Evolutionary conservation across 176 grass and related monocot species (phyloP).

Genomic region (Oryza longistaminata): DNA sequence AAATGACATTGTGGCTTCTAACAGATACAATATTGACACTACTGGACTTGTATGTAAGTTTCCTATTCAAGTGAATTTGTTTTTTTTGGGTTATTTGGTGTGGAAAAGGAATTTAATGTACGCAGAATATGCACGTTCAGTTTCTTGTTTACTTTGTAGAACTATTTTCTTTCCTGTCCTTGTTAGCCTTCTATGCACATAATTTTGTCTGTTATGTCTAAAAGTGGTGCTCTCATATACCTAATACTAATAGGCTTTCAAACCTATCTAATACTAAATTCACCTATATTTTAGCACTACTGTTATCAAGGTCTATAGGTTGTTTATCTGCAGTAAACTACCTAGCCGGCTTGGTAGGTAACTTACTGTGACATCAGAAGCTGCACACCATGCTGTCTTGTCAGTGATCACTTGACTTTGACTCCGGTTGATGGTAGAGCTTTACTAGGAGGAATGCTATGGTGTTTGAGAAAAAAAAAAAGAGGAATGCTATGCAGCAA

Average conservation of each 20-base stretch:
- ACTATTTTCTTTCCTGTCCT: not conserved
- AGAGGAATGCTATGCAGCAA: not conserved
- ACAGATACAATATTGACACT: constrained; percentile 76
- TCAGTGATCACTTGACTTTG: constrained; percentile 8
- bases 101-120: constrained; percentile 23
- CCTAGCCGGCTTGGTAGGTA: constrained; percentile 1
- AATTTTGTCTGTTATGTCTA: not conserved
- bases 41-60: constrained; percentile 97
- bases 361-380: constrained; percentile 13
- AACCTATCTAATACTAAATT: constrained; percentile 5
- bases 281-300: not conserved
- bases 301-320: constrained; percentile 8
- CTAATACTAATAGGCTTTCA: not conserved
- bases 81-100: constrained; percentile 9
- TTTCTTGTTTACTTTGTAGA: not conserved
- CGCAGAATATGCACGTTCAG: not conserved
- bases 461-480: too few species aligned
- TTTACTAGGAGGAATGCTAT: not conserved
- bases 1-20: constrained; percentile 78
- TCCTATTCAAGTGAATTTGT: constrained; percentile 27
- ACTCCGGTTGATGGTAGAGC: not conserved
- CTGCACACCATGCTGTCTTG: not conserved
- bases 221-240: not conserved
- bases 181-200: not conserved
- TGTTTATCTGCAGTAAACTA: constrained; percentile 8